phyloP scores from a whole-genome alignment of 495 filamentous ascomycete species.

The Penicillium soppii region DNA sequence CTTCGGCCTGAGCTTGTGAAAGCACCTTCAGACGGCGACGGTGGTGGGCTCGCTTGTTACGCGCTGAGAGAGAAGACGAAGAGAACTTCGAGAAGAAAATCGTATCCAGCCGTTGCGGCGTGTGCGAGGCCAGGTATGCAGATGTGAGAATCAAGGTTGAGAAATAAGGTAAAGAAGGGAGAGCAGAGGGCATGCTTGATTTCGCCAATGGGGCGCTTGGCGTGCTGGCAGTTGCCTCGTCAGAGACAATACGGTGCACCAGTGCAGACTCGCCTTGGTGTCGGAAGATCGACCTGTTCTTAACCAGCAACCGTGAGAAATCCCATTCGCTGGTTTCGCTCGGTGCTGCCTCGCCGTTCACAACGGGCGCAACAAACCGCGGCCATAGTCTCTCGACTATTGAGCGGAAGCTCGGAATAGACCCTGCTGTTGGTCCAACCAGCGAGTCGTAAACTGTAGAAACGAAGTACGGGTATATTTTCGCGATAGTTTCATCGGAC shows the following conservation, averaged over 20 bases:
- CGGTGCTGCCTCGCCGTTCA: conserved; percentile 34
- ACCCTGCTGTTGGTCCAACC: conserved; percentile 44
- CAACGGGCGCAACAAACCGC: conserved; percentile 61
- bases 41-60: conserved; percentile 56
- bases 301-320: conserved; percentile 77
- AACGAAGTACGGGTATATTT: conserved; percentile 44
- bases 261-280: conserved; percentile 73
- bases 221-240: conserved; percentile 22
- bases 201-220: conserved; percentile 29
- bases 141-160: conserved; percentile 80
- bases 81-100: conserved; percentile 82
- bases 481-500: conserved; percentile 26
- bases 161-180: conserved; percentile 66
- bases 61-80: conserved; percentile 48
- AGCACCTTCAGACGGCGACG: conserved; percentile 50
- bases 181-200: conserved; percentile 33
- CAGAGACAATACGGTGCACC: conserved; percentile 64
- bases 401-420: conserved; percentile 39
- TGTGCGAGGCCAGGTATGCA: conserved; percentile 90
- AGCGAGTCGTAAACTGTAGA: conserved; percentile 41
- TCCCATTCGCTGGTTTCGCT: conserved; percentile 61
- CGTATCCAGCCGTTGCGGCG: conserved; percentile 71
- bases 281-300: conserved; percentile 72
- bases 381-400: conserved; percentile 71
- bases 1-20: conserved; percentile 44